These are phyloP conservation scores for Musa balbisiana DNA, from an alignment of 202 grass and related monocot species.

Conservation along the genomic window DNA sequence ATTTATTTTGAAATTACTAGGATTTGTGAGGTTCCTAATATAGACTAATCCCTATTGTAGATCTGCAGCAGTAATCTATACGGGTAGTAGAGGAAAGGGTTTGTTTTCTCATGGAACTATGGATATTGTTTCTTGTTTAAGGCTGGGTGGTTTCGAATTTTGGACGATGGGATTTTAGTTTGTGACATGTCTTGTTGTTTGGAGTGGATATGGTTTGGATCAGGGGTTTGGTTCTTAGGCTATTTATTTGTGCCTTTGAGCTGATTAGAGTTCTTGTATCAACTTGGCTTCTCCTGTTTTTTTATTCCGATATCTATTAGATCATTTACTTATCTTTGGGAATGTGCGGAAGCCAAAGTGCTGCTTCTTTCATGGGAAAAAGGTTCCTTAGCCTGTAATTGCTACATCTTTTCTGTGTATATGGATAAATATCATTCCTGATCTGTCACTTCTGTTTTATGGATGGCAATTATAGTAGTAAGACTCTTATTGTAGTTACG, in stretches of 20 bases:
- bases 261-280: slow-evolving; percentile 61
- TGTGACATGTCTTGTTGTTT: not conserved
- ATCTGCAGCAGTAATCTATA: too few relatives aligned
- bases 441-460: not conserved
- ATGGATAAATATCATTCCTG: not conserved
- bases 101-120: too few relatives aligned
- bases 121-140: too few relatives aligned
- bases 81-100: too few relatives aligned
- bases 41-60: too few relatives aligned
- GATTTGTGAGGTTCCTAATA: too few relatives aligned
- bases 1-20: too few relatives aligned
- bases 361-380: not conserved
- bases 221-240: slow-evolving; percentile 77
- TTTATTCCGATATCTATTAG: not conserved
- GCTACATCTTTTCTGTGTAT: not conserved
- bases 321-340: not conserved
- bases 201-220: slow-evolving; percentile 17
- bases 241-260: slow-evolving; percentile 31
- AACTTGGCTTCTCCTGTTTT: slow-evolving; percentile 15
- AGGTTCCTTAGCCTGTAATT: not conserved
- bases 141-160: not conserved
- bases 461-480: not conserved
- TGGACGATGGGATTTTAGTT: not conserved
- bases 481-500: too few relatives aligned
- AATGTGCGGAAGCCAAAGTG: not conserved